These are phyloP conservation scores for Paramecium primaurelia DNA, from an alignment of 73 alveolate genomes.

Conservation along the genomic window DNA sequence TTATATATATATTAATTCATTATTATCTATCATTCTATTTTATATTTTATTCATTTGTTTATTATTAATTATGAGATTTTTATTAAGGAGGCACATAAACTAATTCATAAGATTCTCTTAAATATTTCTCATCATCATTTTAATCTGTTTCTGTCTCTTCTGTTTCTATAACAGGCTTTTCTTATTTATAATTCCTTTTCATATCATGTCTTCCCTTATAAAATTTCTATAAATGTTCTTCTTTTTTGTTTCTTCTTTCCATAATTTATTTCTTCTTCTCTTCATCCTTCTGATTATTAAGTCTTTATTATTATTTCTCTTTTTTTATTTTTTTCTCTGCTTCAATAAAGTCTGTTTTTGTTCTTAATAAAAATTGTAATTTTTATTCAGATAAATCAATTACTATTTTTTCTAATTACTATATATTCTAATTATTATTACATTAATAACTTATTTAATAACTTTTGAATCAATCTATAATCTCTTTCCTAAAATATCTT, in stretches of 20 bases:
- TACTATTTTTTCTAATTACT: not conserved
- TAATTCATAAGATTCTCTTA: constrained; percentile 5
- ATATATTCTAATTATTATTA: not conserved
- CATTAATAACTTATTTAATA: constrained; percentile 8
- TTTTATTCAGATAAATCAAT: not conserved
- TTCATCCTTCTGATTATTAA: not conserved
- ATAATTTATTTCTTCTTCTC: not conserved
- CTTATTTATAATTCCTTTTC: constrained; percentile 1
- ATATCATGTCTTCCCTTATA: constrained; percentile 6
- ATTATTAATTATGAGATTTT: not conserved
- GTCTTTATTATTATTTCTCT: not conserved
- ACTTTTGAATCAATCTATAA: not conserved
- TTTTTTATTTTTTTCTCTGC: not conserved
- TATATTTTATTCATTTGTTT: not conserved
- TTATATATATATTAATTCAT: not conserved
- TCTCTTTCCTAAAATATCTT: not conserved
- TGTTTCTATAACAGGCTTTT: not conserved
- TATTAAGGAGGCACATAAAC: not conserved
- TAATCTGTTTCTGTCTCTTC: constrained; percentile 7
- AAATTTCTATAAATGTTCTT: not conserved
- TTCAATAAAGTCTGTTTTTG: not conserved
- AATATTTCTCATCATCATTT: constrained; percentile 32
- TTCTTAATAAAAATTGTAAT: not conserved
- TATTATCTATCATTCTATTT: constrained; percentile 13
- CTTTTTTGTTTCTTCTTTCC: constrained; percentile 32